Base-by-base conservation (phyloP, 2,329 filamentous ascomycete genomes). In the Hirsutella thompsonii region DNA sequence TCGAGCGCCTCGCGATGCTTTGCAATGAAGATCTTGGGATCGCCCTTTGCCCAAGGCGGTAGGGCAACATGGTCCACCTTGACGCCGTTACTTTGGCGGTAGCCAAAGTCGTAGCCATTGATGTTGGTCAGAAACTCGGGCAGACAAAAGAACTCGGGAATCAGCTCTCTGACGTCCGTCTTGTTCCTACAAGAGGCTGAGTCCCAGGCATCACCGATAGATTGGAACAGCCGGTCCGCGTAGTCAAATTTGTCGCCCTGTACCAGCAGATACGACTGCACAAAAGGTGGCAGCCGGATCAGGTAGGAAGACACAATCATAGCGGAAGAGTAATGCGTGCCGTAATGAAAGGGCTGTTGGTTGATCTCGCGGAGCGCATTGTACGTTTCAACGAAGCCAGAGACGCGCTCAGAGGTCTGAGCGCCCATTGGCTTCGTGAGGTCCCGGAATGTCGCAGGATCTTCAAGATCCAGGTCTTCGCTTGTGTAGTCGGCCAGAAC, bases 231-330 rank as follows among this genome's bases (percentile, higher is more conserved):
- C 30, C 92, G 79, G 56, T 98, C 93, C 2, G 92, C 87, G 55
- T 98, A 90, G 55, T 98, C 92, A 55, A 96, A 98, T 32, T 76
- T 86, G 5, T 90, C 90, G n/a, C 92, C 92, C 59, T 98, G 92
- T 2, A 98, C 74, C 8, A 96, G 68, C 18, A 96, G 76, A 55
- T 94, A 96, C 0, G 92, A 94, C 51, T 96, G 87, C 20, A 95
- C 90, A 57, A 96, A 98, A 0, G 92, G 92, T 39, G 94, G 90
- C 14, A 98, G 70, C 16, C 92, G 82, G 52, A 98, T 95, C 33
- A 98, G 72, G 54, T 95, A 98, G 0, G 89, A 95, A 11, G 88
- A 88, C 6, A 98, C 92, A 44, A 94, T 95, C 92, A 96, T 98
- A 8, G 92, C 92, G 2, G 92, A 96, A 1, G 92, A 96, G 59